These are phyloP conservation scores for Picocystis sp. DNA, from an alignment of 163 green algal genomes.

Conservation along the genomic window DNA sequence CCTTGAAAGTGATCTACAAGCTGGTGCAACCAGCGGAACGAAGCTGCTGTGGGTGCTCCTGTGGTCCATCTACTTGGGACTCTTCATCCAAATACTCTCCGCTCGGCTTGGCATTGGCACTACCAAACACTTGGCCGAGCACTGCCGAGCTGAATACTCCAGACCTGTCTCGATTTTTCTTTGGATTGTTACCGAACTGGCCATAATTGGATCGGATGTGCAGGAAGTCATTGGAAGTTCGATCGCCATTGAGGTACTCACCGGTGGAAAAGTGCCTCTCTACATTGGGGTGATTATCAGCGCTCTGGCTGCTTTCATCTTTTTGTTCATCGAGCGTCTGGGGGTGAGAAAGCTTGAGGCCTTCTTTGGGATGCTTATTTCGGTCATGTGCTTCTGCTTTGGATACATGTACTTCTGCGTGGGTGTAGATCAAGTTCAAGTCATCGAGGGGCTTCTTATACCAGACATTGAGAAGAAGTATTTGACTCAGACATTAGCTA, in stretches of 20 bases:
- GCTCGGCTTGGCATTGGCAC: conserved; percentile 70
- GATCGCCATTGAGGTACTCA: conserved; percentile 47
- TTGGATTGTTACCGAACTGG: conserved; percentile 80
- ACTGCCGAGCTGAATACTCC: conserved; percentile 53
- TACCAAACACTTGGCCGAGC: conserved; percentile 50
- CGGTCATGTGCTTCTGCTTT: conserved; percentile 54
- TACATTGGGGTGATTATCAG: conserved; percentile 55
- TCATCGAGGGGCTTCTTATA: conserved; percentile 21
- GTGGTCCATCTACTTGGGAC: conserved; percentile 46
- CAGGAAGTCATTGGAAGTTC: conserved; percentile 50
- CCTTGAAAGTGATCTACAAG: conserved; percentile 71
- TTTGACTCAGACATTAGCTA: conserved; percentile 32
- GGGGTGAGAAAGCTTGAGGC: conserved; percentile 37
- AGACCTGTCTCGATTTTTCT: conserved; percentile 25
- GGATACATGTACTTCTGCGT: conserved; percentile 33
- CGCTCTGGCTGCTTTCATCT: conserved; percentile 35
- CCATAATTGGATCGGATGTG: conserved; percentile 74
- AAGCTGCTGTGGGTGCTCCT: conserved; percentile 71
- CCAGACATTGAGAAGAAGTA: conserved; percentile 12
- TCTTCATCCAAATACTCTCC: conserved; percentile 52
- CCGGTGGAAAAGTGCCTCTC: conserved; percentile 40
- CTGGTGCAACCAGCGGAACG: conserved; percentile 56
- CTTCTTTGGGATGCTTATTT: conserved; percentile 47
- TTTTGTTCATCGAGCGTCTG: conserved; percentile 56
- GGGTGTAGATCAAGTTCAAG: conserved; percentile 21